Evolutionary conservation across 805 yeast species (phyloP), one percentile per base, ranked within the genome.

Genomic region (Nakazawaea anatomiae): DNA sequence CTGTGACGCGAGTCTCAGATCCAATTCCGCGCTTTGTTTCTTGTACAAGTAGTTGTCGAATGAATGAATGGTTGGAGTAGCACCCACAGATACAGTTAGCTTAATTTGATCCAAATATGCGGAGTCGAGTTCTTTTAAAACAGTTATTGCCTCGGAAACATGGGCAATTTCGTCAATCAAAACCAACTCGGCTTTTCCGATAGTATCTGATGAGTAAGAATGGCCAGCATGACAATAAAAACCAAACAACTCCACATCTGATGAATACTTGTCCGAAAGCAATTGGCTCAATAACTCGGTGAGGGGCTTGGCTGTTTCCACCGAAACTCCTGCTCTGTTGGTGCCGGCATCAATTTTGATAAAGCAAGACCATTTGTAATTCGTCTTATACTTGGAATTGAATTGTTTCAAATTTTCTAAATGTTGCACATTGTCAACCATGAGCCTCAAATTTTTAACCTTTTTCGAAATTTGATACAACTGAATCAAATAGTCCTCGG

Each of bases 201-300:
- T 61, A 14, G 73, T 64, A 6, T 66, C 63, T 0, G 85, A 70
- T 1, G 68, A 68, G 59, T 87, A 87, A 0, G 91, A 82, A 60
- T 83, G 87, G 2, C 95, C 95, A 1, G 89, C 87, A 67, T 87
- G 94, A 39, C 87, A 82, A 63, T 87, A 87, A 58, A 87, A 79
- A 0, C 95, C 95, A 58, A 70, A 79, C 12, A 86, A 52, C 8
- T 74, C 68, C 9, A 83, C 70, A 39, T 63, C 55, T 1, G 68
- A 58, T 10, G 57, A 54, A 11, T 61, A 56, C 2, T 62, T 60
- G 2, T 65, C 52, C 3, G 61, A 55, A 4, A 54, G 47, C 11
- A 74, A 54, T 35, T 64, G 56, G 6, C 55, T 42, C 14, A 84
- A 56, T 4, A 76, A 58, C 1, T 62, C 52, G 0, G 60, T 53